phyloP scores from a whole-genome alignment of 495 filamentous ascomycete genomes.

The Hypoxylon perforatum region DNA sequence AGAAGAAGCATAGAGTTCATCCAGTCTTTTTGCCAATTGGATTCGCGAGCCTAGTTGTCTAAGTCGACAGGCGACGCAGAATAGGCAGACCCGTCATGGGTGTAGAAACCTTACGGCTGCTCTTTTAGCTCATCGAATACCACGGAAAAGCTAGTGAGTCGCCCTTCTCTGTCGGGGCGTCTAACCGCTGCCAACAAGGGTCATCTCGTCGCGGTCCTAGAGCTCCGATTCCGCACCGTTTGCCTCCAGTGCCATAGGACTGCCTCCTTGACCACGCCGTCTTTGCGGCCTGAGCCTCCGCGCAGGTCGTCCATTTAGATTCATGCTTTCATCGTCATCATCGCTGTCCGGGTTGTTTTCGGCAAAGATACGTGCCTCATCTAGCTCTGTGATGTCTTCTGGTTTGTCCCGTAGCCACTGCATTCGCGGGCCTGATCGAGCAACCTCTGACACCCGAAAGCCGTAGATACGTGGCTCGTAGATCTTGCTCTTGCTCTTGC shows the following conservation, averaged over 20 bases:
- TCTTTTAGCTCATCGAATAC: slow-evolving; percentile 2
- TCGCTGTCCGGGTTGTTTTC: slow-evolving; percentile 59
- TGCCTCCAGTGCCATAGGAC: slow-evolving; percentile 63
- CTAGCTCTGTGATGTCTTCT: slow-evolving; percentile 78
- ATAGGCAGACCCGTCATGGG: slow-evolving; percentile 8
- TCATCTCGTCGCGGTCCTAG: slow-evolving; percentile 25
- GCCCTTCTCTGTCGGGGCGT: neutral
- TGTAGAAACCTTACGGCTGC: slow-evolving; percentile 8
- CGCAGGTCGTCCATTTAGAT: slow-evolving; percentile 49
- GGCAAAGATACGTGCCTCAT: slow-evolving; percentile 74
- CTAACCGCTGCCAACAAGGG: neutral
- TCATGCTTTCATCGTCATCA: slow-evolving; percentile 60
- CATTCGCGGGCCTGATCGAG: slow-evolving; percentile 91
- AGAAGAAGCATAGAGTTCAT: slow-evolving; percentile 30
- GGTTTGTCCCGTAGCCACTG: slow-evolving; percentile 93
- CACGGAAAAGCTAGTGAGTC: neutral
- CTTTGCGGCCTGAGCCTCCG: slow-evolving; percentile 51
- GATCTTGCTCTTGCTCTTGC: slow-evolving; percentile 79
- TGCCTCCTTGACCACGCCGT: slow-evolving; percentile 56
- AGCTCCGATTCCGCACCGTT: slow-evolving; percentile 63
- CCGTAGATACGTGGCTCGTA: slow-evolving; percentile 98
- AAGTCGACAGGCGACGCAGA: slow-evolving; percentile 9
- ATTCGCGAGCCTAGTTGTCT: slow-evolving; percentile 28
- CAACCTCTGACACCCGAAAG: slow-evolving; percentile 89
- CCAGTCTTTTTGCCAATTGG: slow-evolving; percentile 25